Base-by-base conservation (phyloP, 306 rosid genomes). In the Boehmeria nivea region DNA sequence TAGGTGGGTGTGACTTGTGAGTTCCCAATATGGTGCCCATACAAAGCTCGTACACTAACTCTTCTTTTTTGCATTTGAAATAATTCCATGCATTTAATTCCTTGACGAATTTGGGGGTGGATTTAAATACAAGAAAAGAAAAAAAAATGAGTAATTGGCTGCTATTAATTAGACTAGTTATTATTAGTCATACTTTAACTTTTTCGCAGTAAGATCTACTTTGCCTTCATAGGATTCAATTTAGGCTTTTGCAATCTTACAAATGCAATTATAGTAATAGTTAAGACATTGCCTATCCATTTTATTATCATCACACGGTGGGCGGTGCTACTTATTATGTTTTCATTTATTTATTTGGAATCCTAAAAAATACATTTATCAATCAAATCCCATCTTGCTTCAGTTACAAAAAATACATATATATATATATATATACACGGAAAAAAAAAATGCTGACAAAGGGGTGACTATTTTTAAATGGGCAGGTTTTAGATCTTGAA, bases 401-500 rank as follows among this genome's bases (percentile, higher is more conserved):
- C n/a, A n/a, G n/a, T n/a, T n/a, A n/a, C n/a, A n/a, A n/a, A n/a
- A n/a, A n/a, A 2, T 16, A 2, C 22, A 11, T 44, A 20, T 44
- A n/a, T 44, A 44, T 18, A 21, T 19, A 3, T 19, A 18, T n/a
- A 44, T n/a, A 44, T 3, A 17, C n/a, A 7, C 12, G 7, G 2
- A 31, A 17, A 37, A 55, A 19, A 7, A 20, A 22, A 37, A 56
- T 15, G 27, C 25, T 34, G 59, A n/a, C n/a, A n/a, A n/a, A n/a
- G 48, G 10, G 17, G 33, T 37, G 33, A 22, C 11, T 14, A 37
- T 37, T 57, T 37, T 11, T 14, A 39, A 37, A 37, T 11, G 46
- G 34, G 18, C 18, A 34, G 19, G 26, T 55, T 36, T 38, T 57
- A 57, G 48, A 57, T 57, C 61, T 57, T 23, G 61, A 40, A 57